Base-by-base conservation (phyloP, 2,329 filamentous ascomycete genomes). In the Cephalotrichum gorgonifer region DNA sequence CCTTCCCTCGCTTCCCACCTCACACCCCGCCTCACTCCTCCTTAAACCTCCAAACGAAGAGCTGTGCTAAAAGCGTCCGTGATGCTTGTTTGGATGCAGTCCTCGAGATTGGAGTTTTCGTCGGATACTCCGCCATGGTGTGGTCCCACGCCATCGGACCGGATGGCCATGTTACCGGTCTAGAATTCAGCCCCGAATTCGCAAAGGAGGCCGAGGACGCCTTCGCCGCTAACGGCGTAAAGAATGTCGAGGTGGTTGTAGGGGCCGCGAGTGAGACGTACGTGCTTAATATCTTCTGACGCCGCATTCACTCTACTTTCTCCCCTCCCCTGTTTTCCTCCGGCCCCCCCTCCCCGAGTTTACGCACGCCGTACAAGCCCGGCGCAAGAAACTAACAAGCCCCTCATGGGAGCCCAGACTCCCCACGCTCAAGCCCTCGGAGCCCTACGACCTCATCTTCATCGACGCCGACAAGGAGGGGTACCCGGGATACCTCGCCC, bases 371-470 rank as follows among this genome's bases (percentile, higher is more conserved):
- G 35, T 20, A 39, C 42, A 41, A 17, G n/a, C 38, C n/a, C 8
- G 38, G n/a, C 38, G 38, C 22, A 22, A 12, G 9, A 6, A 9
- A 17, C 44, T 47, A 33, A 47, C 44, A n/a, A 15, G 15, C 20
- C n/a, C n/a, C 20, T 14, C 17, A 4, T 45, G 25, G 17, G 26
- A 44, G n/a, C 9, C 22, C n/a, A 67, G 65, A 2, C 60, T 68
- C 9, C 55, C 58, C 6, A 50, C 55, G n/a, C 62, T 65, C 3
- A 54, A 67, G 51, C 54, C 60, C 50, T 50, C 58, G 48, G 59
- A 69, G 54, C 71, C 75, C 4, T 78, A 73, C 54, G 75, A 78
- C 57, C 60, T 76, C 42, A 65, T 77, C 57, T 78, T 78, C 57
- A 67, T 77, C 52, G 74, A 77, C 50, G 74, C 74, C 23, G 66